phyloP scores from a whole-genome alignment of 768 basidiomycete species.

The Podaxis mareebaensis region DNA sequence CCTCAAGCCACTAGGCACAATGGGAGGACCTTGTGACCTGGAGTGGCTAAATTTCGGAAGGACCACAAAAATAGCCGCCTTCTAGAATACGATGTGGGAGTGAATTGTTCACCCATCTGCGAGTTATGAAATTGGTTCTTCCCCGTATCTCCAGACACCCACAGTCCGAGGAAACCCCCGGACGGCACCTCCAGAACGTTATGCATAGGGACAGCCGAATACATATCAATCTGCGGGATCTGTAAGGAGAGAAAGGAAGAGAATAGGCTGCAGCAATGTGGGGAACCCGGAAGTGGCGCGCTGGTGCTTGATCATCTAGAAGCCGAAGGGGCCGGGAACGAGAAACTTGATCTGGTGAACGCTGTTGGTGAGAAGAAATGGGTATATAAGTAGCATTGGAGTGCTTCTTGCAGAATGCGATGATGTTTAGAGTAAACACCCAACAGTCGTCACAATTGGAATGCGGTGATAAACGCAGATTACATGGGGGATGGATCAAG shows the following conservation, averaged over 20 bases:
- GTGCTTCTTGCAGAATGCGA: not conserved
- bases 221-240: not conserved
- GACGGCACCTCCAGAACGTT: not conserved
- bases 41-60: constrained; percentile 13
- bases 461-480: too few relatives aligned
- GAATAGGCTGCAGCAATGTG: not conserved
- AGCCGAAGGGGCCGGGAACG: not conserved
- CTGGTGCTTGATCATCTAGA: not conserved
- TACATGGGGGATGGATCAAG: too few relatives aligned
- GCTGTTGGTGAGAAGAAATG: not conserved
- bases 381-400: not conserved
- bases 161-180: not conserved
- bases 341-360: not conserved
- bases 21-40: constrained; percentile 8
- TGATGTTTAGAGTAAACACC: not conserved
- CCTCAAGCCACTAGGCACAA: not conserved
- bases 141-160: not conserved
- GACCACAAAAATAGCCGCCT: not conserved
- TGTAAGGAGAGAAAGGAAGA: not conserved
- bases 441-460: not conserved
- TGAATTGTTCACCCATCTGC: not conserved
- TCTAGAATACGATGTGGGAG: constrained; percentile 3
- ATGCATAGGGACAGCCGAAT: not conserved
- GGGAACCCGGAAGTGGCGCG: not conserved
- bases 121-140: not conserved